Evolutionary conservation across 257 asterid genomes (phyloP).

Genomic region (Penstemon barbatus): DNA sequence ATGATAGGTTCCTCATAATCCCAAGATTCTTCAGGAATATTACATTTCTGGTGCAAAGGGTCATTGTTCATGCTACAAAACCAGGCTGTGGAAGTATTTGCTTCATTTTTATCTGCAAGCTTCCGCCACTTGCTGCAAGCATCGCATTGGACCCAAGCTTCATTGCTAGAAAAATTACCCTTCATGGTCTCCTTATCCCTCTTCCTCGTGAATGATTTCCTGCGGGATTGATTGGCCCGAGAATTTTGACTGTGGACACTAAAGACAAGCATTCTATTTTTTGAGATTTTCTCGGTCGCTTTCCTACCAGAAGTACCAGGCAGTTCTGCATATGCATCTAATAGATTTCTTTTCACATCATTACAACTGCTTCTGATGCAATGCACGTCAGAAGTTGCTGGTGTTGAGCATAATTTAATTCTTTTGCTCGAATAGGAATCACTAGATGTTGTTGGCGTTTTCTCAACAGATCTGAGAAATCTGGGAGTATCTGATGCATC

Average conservation of each 20-base stretch:
- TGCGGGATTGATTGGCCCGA: conserved; percentile 27
- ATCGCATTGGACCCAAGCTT: conserved; percentile 96
- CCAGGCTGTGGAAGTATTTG: conserved; percentile 69
- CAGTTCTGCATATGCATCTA: conserved; percentile 51
- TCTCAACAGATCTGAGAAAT: conserved; percentile 35
- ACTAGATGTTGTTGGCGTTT: conserved; percentile 36
- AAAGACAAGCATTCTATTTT: conserved; percentile 42
- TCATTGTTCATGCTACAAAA: conserved; percentile 93
- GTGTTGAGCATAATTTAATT: conserved; percentile 39
- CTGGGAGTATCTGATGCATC: conserved; percentile 34
- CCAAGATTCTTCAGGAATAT: conserved; percentile 84
- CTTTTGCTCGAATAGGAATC: conserved; percentile 36
- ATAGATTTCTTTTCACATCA: conserved; percentile 59
- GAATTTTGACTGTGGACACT: conserved; percentile 26
- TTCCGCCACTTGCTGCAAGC: conserved; percentile 98
- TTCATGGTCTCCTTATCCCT: conserved; percentile 37
- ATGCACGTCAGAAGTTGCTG: conserved; percentile 31
- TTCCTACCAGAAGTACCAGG: conserved; percentile 29
- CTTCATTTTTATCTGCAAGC: conserved; percentile 45
- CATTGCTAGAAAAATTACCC: conserved; percentile 45
- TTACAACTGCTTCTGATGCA: conserved; percentile 42
- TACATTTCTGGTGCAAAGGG: conserved; percentile 67
- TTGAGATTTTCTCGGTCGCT: conserved; percentile 29
- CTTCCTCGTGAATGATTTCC: conserved; percentile 37
- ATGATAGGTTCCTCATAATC: conserved; percentile 63